These are phyloP conservation scores for Vachellia pachyceras DNA, from an alignment of 306 rosid species.

Conservation along the genomic window DNA sequence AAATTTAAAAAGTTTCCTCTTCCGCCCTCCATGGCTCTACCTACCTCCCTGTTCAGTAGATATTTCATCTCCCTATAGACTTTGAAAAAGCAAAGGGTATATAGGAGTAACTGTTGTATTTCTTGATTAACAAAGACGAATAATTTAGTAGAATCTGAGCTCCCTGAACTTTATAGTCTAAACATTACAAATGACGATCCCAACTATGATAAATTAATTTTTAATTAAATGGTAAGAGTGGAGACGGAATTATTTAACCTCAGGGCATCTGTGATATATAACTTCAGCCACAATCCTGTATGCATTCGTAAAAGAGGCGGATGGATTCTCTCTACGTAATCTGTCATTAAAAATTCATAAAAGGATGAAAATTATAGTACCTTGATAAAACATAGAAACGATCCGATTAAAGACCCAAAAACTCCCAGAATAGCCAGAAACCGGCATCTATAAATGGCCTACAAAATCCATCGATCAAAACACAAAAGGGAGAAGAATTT, in stretches of 20 bases:
- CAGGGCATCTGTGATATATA: background rate
- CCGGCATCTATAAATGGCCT: slow-evolving; percentile 78
- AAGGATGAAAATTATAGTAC: slow-evolving; percentile 43
- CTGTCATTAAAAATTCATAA: background rate
- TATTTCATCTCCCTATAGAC: background rate
- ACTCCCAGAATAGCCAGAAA: slow-evolving; percentile 83
- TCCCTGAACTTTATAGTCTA: background rate
- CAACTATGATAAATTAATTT: slow-evolving; percentile 8
- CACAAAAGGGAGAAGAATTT: slow-evolving; percentile 4
- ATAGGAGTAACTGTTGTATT: background rate
- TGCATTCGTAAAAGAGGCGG: background rate
- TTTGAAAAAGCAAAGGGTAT: slow-evolving; percentile 9
- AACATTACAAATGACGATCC: background rate
- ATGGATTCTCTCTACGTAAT: background rate
- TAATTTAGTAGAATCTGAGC: background rate
- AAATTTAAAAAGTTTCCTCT: background rate
- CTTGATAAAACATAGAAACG: slow-evolving; percentile 81
- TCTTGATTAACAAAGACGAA: background rate
- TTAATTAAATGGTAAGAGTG: background rate
- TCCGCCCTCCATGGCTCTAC: background rate
- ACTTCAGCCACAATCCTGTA: background rate
- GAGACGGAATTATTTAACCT: background rate
- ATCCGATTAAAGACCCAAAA: slow-evolving; percentile 82
- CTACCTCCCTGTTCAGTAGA: background rate
- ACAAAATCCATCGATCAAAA: slow-evolving; percentile 28